These are phyloP conservation scores for Anethum foeniculum DNA, from an alignment of 140 eudicot genomes.

Conservation along the genomic window DNA sequence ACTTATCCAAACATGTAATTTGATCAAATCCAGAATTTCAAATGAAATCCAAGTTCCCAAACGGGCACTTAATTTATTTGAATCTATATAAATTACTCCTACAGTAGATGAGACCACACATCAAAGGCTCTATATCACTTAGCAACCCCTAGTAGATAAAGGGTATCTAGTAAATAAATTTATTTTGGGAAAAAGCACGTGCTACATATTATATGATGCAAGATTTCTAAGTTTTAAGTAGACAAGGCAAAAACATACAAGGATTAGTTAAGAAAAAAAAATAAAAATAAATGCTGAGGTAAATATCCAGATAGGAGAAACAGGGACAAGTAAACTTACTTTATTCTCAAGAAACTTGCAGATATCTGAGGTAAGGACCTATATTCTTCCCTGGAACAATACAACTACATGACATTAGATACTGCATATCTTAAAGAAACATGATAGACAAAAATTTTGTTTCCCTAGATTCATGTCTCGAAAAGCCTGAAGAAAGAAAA, in stretches of 20 bases:
- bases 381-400: constrained; percentile 51
- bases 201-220: not conserved
- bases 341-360: constrained; percentile 71
- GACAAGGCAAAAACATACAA: not conserved
- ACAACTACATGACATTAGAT: constrained; percentile 5
- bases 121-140: constrained; percentile 2
- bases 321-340: constrained; percentile 42
- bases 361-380: constrained; percentile 69
- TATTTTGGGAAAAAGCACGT: not conserved
- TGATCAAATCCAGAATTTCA: too few species aligned
- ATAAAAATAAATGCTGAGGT: not conserved
- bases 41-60: too few species aligned
- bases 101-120: not conserved
- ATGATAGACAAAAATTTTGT: not conserved
- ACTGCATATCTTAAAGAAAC: not conserved
- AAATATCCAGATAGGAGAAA: not conserved
- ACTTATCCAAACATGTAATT: too few species aligned
- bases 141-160: not conserved
- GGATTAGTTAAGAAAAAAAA: not conserved
- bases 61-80: too few species aligned
- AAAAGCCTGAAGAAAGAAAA: not conserved
- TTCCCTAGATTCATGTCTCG: too few species aligned
- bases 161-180: not conserved
- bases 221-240: not conserved
- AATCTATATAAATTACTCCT: not conserved